A percentile compares a stretch with the other conserved stretches of the same genome.
Conservation (phyloP, 2,329 filamentous ascomycete genomes). For the Penicillium corylophilum region DNA sequence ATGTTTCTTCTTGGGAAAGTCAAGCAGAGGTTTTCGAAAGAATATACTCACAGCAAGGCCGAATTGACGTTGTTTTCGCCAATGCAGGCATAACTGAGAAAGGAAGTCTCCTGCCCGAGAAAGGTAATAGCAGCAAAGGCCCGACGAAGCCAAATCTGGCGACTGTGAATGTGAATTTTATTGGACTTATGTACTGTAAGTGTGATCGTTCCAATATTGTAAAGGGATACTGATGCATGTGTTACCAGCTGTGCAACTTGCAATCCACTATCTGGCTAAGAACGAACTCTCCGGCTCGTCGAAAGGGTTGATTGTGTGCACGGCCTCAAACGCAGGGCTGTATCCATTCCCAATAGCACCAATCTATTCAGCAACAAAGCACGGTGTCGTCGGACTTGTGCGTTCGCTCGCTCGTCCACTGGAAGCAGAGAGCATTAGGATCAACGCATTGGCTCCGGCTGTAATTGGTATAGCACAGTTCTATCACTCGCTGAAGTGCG, state of each 20-base stretch:
- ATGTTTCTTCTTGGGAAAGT: slow-evolving; percentile 38
- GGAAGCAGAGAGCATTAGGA: slow-evolving; percentile 46
- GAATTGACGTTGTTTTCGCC: slow-evolving; percentile 50
- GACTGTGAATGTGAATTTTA: slow-evolving; percentile 37
- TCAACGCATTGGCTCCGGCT: slow-evolving; percentile 53
- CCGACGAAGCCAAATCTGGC: slow-evolving; percentile 38
- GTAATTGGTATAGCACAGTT: slow-evolving; percentile 44
- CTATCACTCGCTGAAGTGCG: neutral
- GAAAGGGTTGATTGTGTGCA: slow-evolving; percentile 53
- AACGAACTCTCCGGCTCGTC: slow-evolving; percentile 34
- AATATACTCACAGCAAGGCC: slow-evolving; percentile 32
- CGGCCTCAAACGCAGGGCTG: slow-evolving; percentile 54
- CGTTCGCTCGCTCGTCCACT: slow-evolving; percentile 47
- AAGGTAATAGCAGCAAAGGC: slow-evolving; percentile 31
- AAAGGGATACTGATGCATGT: neutral
- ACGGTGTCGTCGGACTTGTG: slow-evolving; percentile 52
- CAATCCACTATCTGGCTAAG: slow-evolving; percentile 52
- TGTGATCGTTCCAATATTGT: neutral
- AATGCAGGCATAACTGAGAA: slow-evolving; percentile 52
- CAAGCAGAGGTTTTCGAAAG: slow-evolving; percentile 38
- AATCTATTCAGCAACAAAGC: slow-evolving; percentile 51
- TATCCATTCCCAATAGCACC: slow-evolving; percentile 55
- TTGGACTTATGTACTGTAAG: slow-evolving; percentile 49
- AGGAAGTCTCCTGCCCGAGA: slow-evolving; percentile 34
- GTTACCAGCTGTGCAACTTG: slow-evolving; percentile 49